Percentiles rank a stretch among this genome's conserved stretches.
Evolutionary conservation across 148 eudicot genomes (phyloP).

Genomic region (Suaeda aralocaspica): DNA sequence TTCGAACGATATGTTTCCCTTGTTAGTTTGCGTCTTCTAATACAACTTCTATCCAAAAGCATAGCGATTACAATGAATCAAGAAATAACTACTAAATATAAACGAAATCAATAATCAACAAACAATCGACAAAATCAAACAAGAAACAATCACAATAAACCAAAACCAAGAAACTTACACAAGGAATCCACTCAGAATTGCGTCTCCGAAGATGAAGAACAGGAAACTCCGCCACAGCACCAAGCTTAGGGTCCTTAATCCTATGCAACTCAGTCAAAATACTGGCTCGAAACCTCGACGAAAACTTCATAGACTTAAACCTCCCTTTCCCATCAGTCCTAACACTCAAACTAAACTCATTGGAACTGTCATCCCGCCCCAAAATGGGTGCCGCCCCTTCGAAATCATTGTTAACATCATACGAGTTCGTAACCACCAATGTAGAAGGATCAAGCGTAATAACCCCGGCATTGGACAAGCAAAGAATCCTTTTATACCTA

Average conservation of each 20-base stretch:
- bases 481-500: slow-evolving; percentile 82
- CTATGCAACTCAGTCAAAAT: slow-evolving; percentile 86
- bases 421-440: slow-evolving; percentile 74
- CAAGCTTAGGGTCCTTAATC: slow-evolving; percentile 55
- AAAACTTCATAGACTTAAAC: slow-evolving; percentile 73
- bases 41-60: background rate
- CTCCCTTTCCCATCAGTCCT: slow-evolving; percentile 89
- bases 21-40: background rate
- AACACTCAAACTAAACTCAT: slow-evolving; percentile 82
- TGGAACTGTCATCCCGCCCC: slow-evolving; percentile 77
- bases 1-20: background rate
- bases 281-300: slow-evolving; percentile 75
- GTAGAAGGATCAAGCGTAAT: slow-evolving; percentile 78
- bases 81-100: background rate
- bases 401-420: slow-evolving; percentile 61
- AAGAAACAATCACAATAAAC: background rate
- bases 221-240: slow-evolving; percentile 67
- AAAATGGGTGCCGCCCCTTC: slow-evolving; percentile 72
- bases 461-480: slow-evolving; percentile 54
- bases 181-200: slow-evolving; percentile 80
- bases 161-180: slow-evolving; percentile 46
- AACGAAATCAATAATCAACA: background rate
- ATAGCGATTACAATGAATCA: background rate
- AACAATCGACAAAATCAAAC: background rate
- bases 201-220: slow-evolving; percentile 88